A percentile compares a stretch with the other conserved stretches of the same genome.
Evolutionary conservation across 75 land plant genomes (phyloP).

Genomic region (Pinus taeda): DNA sequence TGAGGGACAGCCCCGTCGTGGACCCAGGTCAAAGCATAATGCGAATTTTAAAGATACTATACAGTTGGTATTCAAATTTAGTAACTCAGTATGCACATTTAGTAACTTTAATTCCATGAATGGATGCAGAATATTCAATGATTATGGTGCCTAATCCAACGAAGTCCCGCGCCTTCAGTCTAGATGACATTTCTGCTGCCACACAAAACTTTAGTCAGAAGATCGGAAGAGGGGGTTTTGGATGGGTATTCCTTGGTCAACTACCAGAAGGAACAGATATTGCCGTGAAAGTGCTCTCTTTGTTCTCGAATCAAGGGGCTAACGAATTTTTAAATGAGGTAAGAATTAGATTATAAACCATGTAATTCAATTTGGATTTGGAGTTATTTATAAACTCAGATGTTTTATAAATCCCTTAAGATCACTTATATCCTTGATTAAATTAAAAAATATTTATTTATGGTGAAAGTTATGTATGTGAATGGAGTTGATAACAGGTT

Average conservation of each 20-base stretch:
- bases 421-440: too few relatives aligned
- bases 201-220: neutral
- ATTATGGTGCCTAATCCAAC: too few relatives aligned
- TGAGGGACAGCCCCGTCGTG: too few relatives aligned
- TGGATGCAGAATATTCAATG: too few relatives aligned
- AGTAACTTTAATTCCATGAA: too few relatives aligned
- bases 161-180: neutral
- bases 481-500: conserved; percentile 1
- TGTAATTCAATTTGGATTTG: neutral
- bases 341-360: neutral
- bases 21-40: too few relatives aligned
- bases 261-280: neutral
- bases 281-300: neutral
- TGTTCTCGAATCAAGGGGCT: neutral
- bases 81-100: too few relatives aligned
- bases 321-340: neutral
- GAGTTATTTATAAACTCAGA: neutral
- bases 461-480: neutral
- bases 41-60: too few relatives aligned
- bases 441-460: neutral
- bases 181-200: neutral
- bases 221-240: conserved; percentile 1
- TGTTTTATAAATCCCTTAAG: neutral
- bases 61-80: too few relatives aligned
- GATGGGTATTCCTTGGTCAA: neutral